Evolutionary conservation across 225 moss, liverwort and hornwort species (phyloP).

Genomic region (Marchantia paleacea): DNA sequence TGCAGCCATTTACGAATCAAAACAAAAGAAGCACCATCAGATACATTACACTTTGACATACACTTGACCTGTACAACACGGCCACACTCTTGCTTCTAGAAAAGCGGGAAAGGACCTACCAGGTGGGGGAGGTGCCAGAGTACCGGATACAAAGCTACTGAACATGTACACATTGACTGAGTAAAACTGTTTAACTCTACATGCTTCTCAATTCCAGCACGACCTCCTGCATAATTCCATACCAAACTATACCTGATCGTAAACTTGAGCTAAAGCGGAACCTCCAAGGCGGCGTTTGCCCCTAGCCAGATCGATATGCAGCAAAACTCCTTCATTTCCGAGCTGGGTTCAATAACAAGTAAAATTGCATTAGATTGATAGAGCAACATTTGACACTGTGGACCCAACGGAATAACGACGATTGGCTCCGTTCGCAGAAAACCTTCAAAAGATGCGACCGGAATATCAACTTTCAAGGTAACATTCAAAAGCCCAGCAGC

Average conservation of each 20-base stretch:
- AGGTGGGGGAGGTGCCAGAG: neutral
- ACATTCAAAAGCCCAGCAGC: neutral
- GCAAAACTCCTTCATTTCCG: conserved; percentile 70
- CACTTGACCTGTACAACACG: too few species aligned
- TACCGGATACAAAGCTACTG: neutral
- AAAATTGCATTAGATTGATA: neutral
- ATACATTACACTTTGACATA: too few species aligned
- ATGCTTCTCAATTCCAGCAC: neutral
- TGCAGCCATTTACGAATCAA: conserved; percentile 28
- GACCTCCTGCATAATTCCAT: neutral
- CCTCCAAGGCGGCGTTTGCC: conserved; percentile 92
- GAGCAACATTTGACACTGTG: too few species aligned
- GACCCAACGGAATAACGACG: neutral
- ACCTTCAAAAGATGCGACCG: neutral
- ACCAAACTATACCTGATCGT: conserved; percentile 64
- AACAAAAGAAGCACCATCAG: neutral
- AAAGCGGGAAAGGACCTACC: neutral
- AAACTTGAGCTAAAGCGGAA: conserved; percentile 88
- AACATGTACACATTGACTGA: neutral
- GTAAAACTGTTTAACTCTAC: too few species aligned
- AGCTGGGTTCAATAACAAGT: conserved; percentile 43
- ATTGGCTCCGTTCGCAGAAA: neutral
- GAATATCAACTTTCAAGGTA: neutral
- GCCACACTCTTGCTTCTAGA: neutral
- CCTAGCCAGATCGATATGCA: conserved; percentile 85